A percentile compares a stretch with the other conserved stretches of the same genome.
phyloP scores from a whole-genome alignment of 1,139 yeast genomes.

The Candida mesenterica region DNA sequence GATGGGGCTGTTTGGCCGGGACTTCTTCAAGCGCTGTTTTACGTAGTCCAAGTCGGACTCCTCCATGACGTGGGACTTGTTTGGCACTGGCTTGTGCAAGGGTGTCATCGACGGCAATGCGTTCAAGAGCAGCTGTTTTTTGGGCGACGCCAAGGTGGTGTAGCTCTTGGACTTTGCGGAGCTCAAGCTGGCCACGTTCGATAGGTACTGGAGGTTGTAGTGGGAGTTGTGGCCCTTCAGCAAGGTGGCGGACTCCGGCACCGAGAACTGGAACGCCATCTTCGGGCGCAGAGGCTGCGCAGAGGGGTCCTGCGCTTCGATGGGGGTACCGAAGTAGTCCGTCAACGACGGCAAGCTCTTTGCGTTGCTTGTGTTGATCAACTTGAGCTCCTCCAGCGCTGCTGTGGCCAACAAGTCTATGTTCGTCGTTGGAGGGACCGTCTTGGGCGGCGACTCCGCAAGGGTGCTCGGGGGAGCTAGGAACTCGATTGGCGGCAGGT shows the following conservation, averaged over 20 bases:
- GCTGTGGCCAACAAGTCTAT: constrained; percentile 79
- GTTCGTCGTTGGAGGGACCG: constrained; percentile 42
- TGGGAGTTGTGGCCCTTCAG: no score
- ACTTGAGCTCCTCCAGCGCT: constrained; percentile 72
- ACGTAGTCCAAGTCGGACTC: constrained; percentile 48
- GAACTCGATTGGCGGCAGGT: constrained; percentile 11
- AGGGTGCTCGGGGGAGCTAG: constrained; percentile 3
- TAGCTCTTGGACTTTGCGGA: constrained; percentile 16
- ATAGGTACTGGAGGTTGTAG: constrained; percentile 23
- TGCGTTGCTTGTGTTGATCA: constrained; percentile 45
- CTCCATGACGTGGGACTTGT: constrained; percentile 30
- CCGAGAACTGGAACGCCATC: constrained; percentile 3
- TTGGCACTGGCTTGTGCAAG: constrained; percentile 9
- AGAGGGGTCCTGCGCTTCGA: constrained; percentile 21
- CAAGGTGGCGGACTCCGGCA: no score
- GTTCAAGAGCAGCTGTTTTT: constrained; percentile 28
- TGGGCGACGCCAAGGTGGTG: constrained; percentile 14
- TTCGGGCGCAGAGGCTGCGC: constrained; percentile 10
- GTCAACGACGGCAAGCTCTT: constrained; percentile 66
- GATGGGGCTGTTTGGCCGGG: constrained; percentile 67
- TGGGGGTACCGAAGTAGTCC: constrained; percentile 53
- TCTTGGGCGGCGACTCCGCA: not conserved
- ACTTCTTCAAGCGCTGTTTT: constrained; percentile 56
- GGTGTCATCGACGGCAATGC: constrained; percentile 59
- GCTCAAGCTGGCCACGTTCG: constrained; percentile 17